Evolutionary conservation across 441 rosid species (phyloP), one percentile per base, ranked within the genome.

Genomic region (Omphalea diandra): DNA sequence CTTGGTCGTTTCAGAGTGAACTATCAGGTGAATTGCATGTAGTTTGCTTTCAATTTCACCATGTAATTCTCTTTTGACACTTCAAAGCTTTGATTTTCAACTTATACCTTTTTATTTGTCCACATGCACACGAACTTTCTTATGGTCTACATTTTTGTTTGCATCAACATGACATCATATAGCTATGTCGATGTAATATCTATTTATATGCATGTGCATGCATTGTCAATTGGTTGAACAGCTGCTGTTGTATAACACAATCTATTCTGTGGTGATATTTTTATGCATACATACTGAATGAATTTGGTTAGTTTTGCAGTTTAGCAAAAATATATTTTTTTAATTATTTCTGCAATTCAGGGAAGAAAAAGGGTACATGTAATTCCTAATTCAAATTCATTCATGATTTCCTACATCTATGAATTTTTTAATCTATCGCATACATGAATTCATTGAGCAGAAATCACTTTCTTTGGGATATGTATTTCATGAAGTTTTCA

Each of bases 1-100:
- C 96, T 96, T 41, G 99, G 99, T 72, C 95, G 99, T 53, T 94
- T 96, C 82, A 87, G 88, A 78, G 84, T 92, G 80, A 96, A 88
- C 70, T 96, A 89, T 82, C 99, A 94, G 99, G 99, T 94, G 74
- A 74, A 10, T 33, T 73, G 17, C 68, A 43, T 46, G n/a, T 38
- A 27, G 10, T 14, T 59, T 73, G 26, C n/a, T 20, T 17, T 15
- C 24, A 32, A 15, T 32, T 31, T 35, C 36, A 7, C 17, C 35
- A 8, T 46, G 26, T 26, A 8, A 14, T 41, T 27, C 22, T 49
- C 7, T 63, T 11, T 17, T 36, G 31, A 9, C 20, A 46, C 33
- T 7, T 22, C 33, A n/a, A 12, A 4, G 57, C 49, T 44, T 36
- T 53, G 41, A 56, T 62, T 61, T 69, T 9, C 20, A 65, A 46